Evolutionary conservation across 148 eudicot genomes (phyloP), one percentile per base, ranked within the genome.

Genomic region (Salicornia ramosissima): DNA sequence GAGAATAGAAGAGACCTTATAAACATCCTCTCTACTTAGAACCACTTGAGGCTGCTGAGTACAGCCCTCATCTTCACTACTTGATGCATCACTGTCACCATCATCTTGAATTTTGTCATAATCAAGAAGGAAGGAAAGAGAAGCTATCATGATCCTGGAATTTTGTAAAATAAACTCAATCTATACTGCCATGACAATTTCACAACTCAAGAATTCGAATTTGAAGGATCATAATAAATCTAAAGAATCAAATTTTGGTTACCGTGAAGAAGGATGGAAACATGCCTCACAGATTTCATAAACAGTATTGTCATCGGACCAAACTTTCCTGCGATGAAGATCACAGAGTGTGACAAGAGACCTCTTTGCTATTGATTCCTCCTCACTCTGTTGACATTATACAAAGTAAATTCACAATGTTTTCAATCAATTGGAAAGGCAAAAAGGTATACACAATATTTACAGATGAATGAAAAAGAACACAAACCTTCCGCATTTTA

Each of bases 221-320:
- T 11, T 11, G 30, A n/a, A 76, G 75, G 18, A 72, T 56, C 49
- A 25, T 34, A 10, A 36, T 29, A 13, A 15, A 19, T 36, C 22
- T 34, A 39, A 69, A 14, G 16, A 5, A n/a, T 2, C 59, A 61
- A 54, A 47, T n/a, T 75, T 7, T 10, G 74, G 22, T 26, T 30
- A 93, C 98, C 84, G 83, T 71, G 97, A 77, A 10, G 97, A 90
- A 68, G 88, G 76, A 79, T 94, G 98, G 66, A 90, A 87, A 71
- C 97, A 90, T 39, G 98, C 97, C 72, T 67, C 76, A 65, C 98
- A 90, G 77, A 94, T 90, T 42, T 90, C 88, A 71, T 88, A 87
- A 36, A 93, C 98, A 25, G 96, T 90, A 68, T 89, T 84, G 19
- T 88, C 97, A 80, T 94, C 98, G 82, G 82, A 81, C 98, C 98